These are phyloP conservation scores for Epichloe bromicola DNA, from an alignment of 2,329 filamentous ascomycete genomes.

Conservation along the genomic window DNA sequence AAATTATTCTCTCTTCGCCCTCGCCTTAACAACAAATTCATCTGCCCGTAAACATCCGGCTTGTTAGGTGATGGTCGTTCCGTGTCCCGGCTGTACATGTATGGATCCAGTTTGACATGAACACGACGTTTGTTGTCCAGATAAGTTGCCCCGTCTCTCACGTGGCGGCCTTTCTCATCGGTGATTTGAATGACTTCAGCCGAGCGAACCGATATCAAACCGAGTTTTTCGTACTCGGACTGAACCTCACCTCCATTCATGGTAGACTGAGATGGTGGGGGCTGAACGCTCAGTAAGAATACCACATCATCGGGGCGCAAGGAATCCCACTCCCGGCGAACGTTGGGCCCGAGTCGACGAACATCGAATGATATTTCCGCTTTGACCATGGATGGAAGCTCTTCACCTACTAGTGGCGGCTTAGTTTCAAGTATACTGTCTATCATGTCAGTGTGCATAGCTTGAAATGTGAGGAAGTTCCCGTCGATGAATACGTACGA, in stretches of 20 bases:
- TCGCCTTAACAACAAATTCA: constrained; percentile 78
- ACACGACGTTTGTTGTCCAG: constrained; percentile 61
- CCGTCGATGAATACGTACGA: constrained; percentile 29
- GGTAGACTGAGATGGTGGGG: constrained; percentile 36
- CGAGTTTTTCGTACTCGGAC: constrained; percentile 44
- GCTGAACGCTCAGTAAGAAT: constrained; percentile 69
- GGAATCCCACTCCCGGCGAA: constrained; percentile 81
- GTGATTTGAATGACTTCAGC: constrained; percentile 78
- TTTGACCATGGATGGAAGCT: constrained; percentile 69
- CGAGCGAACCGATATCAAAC: constrained; percentile 59
- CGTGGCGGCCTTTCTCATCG: constrained; percentile 67
- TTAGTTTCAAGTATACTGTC: constrained; percentile 65
- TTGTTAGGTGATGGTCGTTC: constrained; percentile 53
- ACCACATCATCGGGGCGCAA: constrained; percentile 79
- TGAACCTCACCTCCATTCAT: constrained; percentile 37
- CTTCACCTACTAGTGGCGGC: constrained; percentile 70
- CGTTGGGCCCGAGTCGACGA: constrained; percentile 58
- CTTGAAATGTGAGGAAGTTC: not conserved
- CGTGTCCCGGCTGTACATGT: constrained; percentile 65
- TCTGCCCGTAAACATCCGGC: constrained; percentile 63
- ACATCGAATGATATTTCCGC: constrained; percentile 81
- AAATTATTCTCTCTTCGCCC: constrained; percentile 93
- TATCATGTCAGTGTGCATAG: not conserved
- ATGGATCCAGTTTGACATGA: constrained; percentile 68
- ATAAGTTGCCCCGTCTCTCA: constrained; percentile 47